Conservation (phyloP, 2,329 filamentous ascomycete species). For the Neoarthrinium moseri region DNA sequence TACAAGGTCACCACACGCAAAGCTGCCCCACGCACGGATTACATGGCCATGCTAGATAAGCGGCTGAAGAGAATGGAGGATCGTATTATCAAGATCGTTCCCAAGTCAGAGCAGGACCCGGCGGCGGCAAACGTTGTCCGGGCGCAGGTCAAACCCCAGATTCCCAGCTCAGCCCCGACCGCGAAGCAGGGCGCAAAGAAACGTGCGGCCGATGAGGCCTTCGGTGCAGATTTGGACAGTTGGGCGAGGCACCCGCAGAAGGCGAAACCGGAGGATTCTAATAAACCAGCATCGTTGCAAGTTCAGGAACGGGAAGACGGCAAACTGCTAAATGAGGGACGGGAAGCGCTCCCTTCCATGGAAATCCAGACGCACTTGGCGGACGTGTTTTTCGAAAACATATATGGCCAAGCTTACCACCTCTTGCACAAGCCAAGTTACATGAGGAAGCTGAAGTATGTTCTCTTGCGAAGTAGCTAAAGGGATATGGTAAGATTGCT, state of each 20-base stretch:
- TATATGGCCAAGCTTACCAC: slow-evolving; percentile 94
- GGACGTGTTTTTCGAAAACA: slow-evolving; percentile 91
- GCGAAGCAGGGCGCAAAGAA: slow-evolving; percentile 69
- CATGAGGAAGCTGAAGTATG: slow-evolving; percentile 78
- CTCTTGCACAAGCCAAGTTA: slow-evolving; percentile 96
- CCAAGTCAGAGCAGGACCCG: slow-evolving; percentile 76
- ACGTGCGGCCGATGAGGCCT: slow-evolving; percentile 81
- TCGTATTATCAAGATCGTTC: slow-evolving; percentile 91
- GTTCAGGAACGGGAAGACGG: slow-evolving; percentile 70
- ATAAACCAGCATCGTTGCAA: slow-evolving; percentile 52
- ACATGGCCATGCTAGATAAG: slow-evolving; percentile 99
- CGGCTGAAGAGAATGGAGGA: slow-evolving; percentile 96
- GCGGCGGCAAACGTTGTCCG: slow-evolving; percentile 65
- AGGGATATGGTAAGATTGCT: slow-evolving; percentile 16
- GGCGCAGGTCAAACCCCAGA: slow-evolving; percentile 79
- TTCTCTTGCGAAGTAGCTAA: slow-evolving; percentile 17
- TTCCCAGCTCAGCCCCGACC: slow-evolving; percentile 51
- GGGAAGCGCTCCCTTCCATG: slow-evolving; percentile 76
- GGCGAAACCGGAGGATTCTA: slow-evolving; percentile 44
- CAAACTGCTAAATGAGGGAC: slow-evolving; percentile 76
- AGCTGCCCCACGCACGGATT: slow-evolving; percentile 90
- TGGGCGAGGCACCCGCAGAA: slow-evolving; percentile 68
- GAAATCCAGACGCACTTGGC: slow-evolving; percentile 92
- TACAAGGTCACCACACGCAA: slow-evolving; percentile 97
- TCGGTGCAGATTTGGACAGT: slow-evolving; percentile 74